These are phyloP conservation scores for Inonotus hispidus DNA, from an alignment of 1,284 basidiomycete species.

Conservation along the genomic window DNA sequence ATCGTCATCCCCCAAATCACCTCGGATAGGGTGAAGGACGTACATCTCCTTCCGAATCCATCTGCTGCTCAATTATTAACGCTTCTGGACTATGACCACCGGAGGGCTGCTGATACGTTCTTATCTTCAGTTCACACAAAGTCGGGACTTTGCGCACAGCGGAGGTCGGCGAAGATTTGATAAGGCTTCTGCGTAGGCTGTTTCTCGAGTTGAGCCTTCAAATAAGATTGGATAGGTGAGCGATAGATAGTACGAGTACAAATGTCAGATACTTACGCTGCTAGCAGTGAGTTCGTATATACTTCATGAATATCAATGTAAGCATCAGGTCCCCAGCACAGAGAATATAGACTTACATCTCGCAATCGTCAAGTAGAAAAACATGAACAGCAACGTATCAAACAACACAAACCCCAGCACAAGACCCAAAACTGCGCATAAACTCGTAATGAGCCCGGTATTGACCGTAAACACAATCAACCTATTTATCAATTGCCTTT, in stretches of 20 bases:
- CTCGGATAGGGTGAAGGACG: neutral
- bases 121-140: neutral
- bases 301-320: neutral
- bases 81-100: neutral
- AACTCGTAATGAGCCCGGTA: slow-evolving; percentile 17
- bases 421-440: slow-evolving; percentile 15
- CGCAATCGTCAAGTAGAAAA: slow-evolving; percentile 13
- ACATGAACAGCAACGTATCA: slow-evolving; percentile 14
- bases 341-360: slow-evolving; percentile 1
- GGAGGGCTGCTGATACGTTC: neutral
- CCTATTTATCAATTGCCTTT: slow-evolving; percentile 4
- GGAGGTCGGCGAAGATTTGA: neutral
- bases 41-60: neutral
- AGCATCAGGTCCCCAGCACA: neutral
- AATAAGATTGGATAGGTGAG: neutral
- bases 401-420: slow-evolving; percentile 10
- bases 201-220: slow-evolving; percentile 6
- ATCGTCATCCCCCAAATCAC: neutral
- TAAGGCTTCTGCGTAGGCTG: neutral
- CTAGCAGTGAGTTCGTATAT: slow-evolving; percentile 16
- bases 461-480: slow-evolving; percentile 18
- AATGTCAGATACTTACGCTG: slow-evolving; percentile 3
- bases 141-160: neutral
- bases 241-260: neutral
- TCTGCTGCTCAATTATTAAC: neutral